Evolutionary conservation across 352 stramenopile species (phyloP), one percentile per base, ranked within the genome.

Genomic region (Halophytophthora polymorphica): DNA sequence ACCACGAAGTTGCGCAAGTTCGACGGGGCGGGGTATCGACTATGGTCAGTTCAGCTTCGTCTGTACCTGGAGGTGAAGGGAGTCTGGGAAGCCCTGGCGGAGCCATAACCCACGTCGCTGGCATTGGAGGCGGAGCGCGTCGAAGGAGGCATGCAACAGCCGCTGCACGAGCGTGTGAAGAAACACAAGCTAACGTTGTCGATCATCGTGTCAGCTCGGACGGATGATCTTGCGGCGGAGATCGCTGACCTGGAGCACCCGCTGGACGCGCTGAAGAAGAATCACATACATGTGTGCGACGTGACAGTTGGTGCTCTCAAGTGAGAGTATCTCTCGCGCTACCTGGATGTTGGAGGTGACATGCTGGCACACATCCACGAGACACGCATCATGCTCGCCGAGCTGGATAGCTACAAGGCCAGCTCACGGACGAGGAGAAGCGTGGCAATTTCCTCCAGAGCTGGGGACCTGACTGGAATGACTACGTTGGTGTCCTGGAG

Each of bases 381-480:
- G 14, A 50, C 50, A 22, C 41, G 34, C 12, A 25, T 58, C 7
- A 58, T 51, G 29, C 4, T 58, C 14, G 50, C 19, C 10, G 40
- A 50, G 11, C 18, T 51, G 34, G 41, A 45, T 11, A 45, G 42
- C 33, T 51, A 50, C 50, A 58, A 50, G 34, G 41, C 50, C 17
- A 23, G 2, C 15, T 58, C 7, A 40, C 14, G 2, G 40, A 50
- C 8, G 35, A 15, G n/a, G 50, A 58, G 35, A 58, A 58, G 21
- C 50, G 43, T 23, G 48, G 29, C 8, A 40, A 50, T 33, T 57
- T 50, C 15, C 22, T 57, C 17, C 22, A 57, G 22, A 50, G 50
- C 33, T 31, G 49, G 3, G 50, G 41, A 19, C 50, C 34, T 37
- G 40, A 46, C 23, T 57, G 41, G 50, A 57, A 57, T 33, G 50